phyloP scores from a whole-genome alignment of 208 protist genomes.

The Herpetomonas samuelpessoai region DNA sequence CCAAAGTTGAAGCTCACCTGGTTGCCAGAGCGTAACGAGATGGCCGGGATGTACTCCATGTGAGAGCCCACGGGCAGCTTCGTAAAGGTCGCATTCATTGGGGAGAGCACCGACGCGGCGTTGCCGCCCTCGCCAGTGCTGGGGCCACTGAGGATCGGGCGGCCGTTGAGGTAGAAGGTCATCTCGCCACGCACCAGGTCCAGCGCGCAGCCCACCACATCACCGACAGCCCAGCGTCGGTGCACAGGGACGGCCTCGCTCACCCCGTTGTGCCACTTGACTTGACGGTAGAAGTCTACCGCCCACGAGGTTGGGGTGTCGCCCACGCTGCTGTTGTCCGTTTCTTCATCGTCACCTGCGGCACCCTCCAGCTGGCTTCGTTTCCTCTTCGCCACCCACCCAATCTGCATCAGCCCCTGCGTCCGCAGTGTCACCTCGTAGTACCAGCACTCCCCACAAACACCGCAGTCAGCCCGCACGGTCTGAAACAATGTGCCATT shows the following conservation, averaged over 20 bases:
- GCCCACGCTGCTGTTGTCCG: slow-evolving; percentile 52
- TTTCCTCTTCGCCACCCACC: slow-evolving; percentile 60
- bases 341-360: slow-evolving; percentile 3
- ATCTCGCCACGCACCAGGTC: slow-evolving; percentile 73
- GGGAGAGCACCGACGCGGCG: not conserved
- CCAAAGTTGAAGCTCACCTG: slow-evolving; percentile 89
- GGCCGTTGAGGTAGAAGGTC: slow-evolving; percentile 82
- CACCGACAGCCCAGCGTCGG: slow-evolving; percentile 75
- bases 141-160: slow-evolving; percentile 50
- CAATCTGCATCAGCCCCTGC: slow-evolving; percentile 92
- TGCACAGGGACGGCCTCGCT: slow-evolving; percentile 42
- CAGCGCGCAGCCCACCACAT: slow-evolving; percentile 89
- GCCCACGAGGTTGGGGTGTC: slow-evolving; percentile 84
- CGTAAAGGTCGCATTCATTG: slow-evolving; percentile 11
- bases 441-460: slow-evolving; percentile 83
- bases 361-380: slow-evolving; percentile 12
- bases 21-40: slow-evolving; percentile 84
- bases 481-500: slow-evolving; percentile 65
- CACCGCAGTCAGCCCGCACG: slow-evolving; percentile 72
- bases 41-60: slow-evolving; percentile 64
- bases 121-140: slow-evolving; percentile 18
- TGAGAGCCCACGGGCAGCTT: slow-evolving; percentile 4
- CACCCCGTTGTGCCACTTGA: slow-evolving; percentile 86
- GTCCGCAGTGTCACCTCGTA: slow-evolving; percentile 88
- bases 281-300: slow-evolving; percentile 82